Evolutionary conservation across 257 asterid genomes (phyloP).

Genomic region (Vinca minor): DNA sequence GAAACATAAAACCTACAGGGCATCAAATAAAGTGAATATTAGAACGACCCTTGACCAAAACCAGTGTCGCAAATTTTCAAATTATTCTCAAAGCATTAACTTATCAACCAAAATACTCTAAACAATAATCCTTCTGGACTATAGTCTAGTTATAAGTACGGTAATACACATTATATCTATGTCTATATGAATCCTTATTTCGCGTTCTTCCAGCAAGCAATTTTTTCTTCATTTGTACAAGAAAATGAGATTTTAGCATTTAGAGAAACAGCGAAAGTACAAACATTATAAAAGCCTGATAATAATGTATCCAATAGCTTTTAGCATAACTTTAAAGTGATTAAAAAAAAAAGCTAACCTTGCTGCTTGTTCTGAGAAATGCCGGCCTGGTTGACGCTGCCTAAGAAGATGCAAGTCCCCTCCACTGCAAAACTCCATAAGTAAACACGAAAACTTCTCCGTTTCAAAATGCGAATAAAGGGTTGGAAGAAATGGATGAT

Average conservation of each 20-base stretch:
- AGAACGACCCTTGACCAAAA: not conserved
- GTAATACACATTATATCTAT: not conserved
- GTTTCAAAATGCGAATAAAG: constrained; percentile 82
- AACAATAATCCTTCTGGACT: not conserved
- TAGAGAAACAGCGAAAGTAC: not conserved
- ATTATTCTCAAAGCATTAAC: no score
- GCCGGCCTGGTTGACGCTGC: constrained; percentile 75
- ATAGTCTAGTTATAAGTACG: not conserved
- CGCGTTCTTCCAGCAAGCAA: not conserved
- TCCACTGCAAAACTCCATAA: constrained; percentile 94
- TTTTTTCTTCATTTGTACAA: no score
- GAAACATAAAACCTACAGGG: constrained; percentile 72
- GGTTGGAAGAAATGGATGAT: constrained; percentile 88
- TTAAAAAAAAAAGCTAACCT: constrained; percentile 44
- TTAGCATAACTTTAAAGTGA: not conserved
- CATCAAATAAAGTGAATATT: not conserved
- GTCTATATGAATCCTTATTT: not conserved
- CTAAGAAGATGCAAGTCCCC: constrained; percentile 90
- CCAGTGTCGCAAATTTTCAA: not conserved
- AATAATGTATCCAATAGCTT: not conserved
- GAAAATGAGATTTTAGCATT: not conserved
- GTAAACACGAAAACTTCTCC: constrained; percentile 72
- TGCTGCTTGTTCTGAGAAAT: constrained; percentile 79
- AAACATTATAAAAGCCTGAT: not conserved
- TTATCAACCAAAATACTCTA: not conserved